phyloP scores from a whole-genome alignment of 2,329 filamentous ascomycete genomes.

The Zymoseptoria pseudotritici region DNA sequence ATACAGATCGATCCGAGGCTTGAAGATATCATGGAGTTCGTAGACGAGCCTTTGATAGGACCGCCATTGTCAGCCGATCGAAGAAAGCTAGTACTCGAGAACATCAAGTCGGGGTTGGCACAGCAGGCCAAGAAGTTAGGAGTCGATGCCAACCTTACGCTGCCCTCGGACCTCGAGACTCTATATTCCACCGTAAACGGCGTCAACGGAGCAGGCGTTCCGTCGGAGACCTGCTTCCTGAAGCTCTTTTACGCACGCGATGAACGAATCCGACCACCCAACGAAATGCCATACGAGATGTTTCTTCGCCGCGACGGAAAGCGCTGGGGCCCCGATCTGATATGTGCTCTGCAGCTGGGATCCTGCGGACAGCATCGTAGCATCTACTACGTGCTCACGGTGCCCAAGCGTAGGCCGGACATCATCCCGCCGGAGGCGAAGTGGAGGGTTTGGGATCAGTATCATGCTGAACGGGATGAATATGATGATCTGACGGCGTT shows the following conservation, averaged over 20 bases:
- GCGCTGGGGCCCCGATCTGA: not conserved
- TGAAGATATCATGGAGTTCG: not conserved
- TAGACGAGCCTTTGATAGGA: not conserved
- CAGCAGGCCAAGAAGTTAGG: not conserved
- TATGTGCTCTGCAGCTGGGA: not conserved
- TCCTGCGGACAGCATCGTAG: not conserved
- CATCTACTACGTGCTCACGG: not conserved
- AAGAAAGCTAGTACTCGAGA: not conserved
- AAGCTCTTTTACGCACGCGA: not conserved
- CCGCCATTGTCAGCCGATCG: not conserved
- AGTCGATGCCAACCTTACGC: not conserved
- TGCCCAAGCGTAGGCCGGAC: not conserved
- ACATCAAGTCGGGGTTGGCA: not conserved
- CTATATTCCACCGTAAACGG: not conserved
- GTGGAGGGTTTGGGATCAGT: not conserved
- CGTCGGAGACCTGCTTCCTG: not conserved
- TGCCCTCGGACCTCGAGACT: not conserved
- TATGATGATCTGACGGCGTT: not conserved
- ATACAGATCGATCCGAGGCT: not conserved
- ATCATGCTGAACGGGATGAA: not conserved
- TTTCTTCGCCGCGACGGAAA: not conserved
- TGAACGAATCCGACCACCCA: not conserved
- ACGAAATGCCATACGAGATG: not conserved
- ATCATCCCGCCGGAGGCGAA: not conserved
- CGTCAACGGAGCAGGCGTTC: not conserved